These are phyloP conservation scores for Moricandia arvensis DNA, from an alignment of 345 rosid species.

Conservation along the genomic window DNA sequence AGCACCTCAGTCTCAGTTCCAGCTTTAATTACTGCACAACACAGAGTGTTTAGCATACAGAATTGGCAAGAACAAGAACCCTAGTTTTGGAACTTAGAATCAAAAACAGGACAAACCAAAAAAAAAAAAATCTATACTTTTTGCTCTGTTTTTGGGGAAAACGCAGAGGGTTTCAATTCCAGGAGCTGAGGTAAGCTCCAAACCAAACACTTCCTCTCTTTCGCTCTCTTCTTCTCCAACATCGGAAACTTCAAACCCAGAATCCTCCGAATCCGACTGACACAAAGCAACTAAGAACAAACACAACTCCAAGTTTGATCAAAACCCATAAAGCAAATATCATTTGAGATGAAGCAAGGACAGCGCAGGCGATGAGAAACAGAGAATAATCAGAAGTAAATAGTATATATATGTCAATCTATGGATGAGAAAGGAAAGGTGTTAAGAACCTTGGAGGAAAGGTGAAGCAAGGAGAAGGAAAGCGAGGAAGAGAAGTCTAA, in stretches of 20 bases:
- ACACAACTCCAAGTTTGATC: background rate
- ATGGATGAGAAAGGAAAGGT: conserved; percentile 11
- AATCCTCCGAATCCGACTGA: conserved; percentile 57
- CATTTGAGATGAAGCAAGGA: background rate
- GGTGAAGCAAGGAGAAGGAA: conserved; percentile 71
- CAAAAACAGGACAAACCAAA: background rate
- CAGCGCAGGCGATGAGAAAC: background rate
- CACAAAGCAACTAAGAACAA: conserved; percentile 57
- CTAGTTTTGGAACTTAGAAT: background rate
- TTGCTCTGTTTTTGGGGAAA: conserved; percentile 78
- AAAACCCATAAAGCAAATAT: background rate
- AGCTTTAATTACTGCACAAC: conserved; percentile 60
- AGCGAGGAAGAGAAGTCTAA: conserved; percentile 58
- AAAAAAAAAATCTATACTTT: conserved; percentile 41
- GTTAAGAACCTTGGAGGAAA: conserved; percentile 63
- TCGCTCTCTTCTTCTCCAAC: conserved; percentile 63
- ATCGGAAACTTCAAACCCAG: conserved; percentile 42
- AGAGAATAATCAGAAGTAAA: background rate
- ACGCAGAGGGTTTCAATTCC: conserved; percentile 64
- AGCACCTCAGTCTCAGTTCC: conserved; percentile 81
- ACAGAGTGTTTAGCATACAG: background rate
- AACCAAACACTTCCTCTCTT: conserved; percentile 51
- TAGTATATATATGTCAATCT: conserved; percentile 30
- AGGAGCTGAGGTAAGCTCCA: conserved; percentile 56
- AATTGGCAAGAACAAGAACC: background rate